Conservation (phyloP, 75 land plant species). For the Sequoiadendron giganteum region DNA sequence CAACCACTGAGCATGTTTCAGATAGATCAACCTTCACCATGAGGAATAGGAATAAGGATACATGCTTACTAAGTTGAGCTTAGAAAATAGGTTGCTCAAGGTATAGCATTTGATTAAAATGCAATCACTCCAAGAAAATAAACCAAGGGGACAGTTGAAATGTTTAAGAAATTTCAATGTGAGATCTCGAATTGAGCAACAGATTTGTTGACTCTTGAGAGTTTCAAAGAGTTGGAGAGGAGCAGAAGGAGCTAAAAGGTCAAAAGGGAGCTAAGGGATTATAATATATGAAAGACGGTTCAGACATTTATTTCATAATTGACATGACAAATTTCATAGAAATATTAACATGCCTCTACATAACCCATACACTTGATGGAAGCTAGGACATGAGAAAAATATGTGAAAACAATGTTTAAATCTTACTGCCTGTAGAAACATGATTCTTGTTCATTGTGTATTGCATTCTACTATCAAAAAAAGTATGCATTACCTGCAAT, state of each 20-base stretch:
- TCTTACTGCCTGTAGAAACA: background rate
- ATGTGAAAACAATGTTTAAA: background rate
- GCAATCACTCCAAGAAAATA: background rate
- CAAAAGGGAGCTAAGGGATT: background rate
- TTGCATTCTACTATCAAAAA: background rate
- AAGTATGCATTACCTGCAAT: background rate
- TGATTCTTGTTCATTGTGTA: background rate
- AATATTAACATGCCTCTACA: background rate
- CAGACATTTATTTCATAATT: background rate
- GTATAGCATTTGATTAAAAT: background rate
- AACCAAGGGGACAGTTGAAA: background rate
- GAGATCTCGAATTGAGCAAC: background rate
- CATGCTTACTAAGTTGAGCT: too few relatives aligned
- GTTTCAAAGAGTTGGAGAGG: background rate
- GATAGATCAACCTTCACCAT: too few relatives aligned
- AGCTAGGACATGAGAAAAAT: background rate
- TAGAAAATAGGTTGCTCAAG: background rate
- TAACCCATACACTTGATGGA: background rate
- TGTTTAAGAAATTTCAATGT: background rate
- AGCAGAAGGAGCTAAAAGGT: background rate
- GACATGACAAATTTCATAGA: background rate
- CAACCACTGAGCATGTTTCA: too few relatives aligned
- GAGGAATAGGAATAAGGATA: too few relatives aligned
- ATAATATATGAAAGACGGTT: background rate
- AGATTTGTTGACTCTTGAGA: background rate